A percentile compares a stretch with the other conserved stretches of the same genome.
These are phyloP conservation scores for Symbiotaphrina buchneri DNA, from an alignment of 495 filamentous ascomycete species.

Conservation along the genomic window DNA sequence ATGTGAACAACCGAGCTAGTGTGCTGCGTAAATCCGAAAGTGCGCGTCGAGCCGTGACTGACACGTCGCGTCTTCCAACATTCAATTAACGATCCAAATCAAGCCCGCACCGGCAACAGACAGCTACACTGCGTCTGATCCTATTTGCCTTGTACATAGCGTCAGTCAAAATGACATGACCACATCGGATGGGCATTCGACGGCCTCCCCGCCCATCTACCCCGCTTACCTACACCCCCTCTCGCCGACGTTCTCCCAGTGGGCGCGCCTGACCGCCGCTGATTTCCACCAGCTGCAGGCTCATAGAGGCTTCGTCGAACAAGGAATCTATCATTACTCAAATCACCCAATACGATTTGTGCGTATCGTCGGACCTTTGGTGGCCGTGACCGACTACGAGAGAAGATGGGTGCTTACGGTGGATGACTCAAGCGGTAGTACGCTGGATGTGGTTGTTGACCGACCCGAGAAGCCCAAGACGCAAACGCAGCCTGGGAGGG, in stretches of 20 bases:
- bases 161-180: too few relatives aligned
- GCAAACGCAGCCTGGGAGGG: not conserved
- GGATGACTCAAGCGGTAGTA: constrained; percentile 71
- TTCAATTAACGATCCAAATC: too few relatives aligned
- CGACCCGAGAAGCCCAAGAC: not conserved
- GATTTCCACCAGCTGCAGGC: constrained; percentile 30
- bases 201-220: constrained; percentile 23
- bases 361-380: constrained; percentile 48
- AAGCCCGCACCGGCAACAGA: too few relatives aligned
- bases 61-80: too few relatives aligned
- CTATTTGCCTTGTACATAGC: too few relatives aligned
- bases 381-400: constrained; percentile 45
- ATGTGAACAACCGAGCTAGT: too few relatives aligned
- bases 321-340: constrained; percentile 51
- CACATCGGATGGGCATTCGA: not conserved
- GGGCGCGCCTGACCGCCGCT: constrained; percentile 53
- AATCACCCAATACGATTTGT: constrained; percentile 89
- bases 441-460: constrained; percentile 32
- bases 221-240: constrained; percentile 66
- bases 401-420: constrained; percentile 40
- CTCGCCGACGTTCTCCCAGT: constrained; percentile 63
- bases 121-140: too few relatives aligned
- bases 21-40: too few relatives aligned
- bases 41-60: too few relatives aligned
- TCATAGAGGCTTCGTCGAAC: constrained; percentile 10